phyloP scores from a whole-genome alignment of 768 basidiomycete genomes.

The Pleurotus tuoliensis region DNA sequence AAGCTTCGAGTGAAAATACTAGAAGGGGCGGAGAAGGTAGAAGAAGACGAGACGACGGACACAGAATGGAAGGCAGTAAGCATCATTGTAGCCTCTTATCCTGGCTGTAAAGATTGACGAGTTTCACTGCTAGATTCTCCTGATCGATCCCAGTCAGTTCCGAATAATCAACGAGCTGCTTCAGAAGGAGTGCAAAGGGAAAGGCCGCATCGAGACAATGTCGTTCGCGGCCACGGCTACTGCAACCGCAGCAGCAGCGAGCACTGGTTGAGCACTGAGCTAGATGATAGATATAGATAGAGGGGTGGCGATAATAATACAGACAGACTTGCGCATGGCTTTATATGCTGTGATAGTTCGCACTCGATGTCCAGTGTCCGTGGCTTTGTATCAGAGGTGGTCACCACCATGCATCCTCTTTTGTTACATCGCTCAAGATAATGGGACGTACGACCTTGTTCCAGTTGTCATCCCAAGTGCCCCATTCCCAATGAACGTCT shows the following conservation, averaged over 20 bases:
- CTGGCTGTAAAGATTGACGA: not conserved
- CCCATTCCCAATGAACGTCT: constrained; percentile 51
- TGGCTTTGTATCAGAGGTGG: no score
- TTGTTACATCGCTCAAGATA: constrained; percentile 34
- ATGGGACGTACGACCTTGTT: constrained; percentile 60
- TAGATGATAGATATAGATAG: not conserved
- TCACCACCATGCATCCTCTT: constrained; percentile 14
- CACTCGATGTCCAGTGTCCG: no score
- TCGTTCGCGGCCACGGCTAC: constrained; percentile 61
- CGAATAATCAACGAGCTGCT: constrained; percentile 84
- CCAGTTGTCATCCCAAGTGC: constrained; percentile 88
- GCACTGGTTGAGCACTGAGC: not conserved
- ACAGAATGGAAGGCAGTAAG: constrained; percentile 88
- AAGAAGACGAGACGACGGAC: constrained; percentile 69
- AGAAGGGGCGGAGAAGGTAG: constrained; percentile 75
- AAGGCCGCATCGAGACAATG: constrained; percentile 81
- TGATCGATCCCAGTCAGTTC: constrained; percentile 93
- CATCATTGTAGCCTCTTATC: constrained; percentile 9
- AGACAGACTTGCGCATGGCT: no score
- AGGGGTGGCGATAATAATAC: no score
- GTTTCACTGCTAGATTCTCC: constrained; percentile 56
- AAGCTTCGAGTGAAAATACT: constrained; percentile 67
- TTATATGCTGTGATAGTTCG: no score
- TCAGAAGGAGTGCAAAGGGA: constrained; percentile 88
- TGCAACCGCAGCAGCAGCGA: not conserved